Evolutionary conservation across 2,329 filamentous ascomycete species (phyloP), one percentile per base, ranked within the genome.

Genomic region (Nothopassalora personata): DNA sequence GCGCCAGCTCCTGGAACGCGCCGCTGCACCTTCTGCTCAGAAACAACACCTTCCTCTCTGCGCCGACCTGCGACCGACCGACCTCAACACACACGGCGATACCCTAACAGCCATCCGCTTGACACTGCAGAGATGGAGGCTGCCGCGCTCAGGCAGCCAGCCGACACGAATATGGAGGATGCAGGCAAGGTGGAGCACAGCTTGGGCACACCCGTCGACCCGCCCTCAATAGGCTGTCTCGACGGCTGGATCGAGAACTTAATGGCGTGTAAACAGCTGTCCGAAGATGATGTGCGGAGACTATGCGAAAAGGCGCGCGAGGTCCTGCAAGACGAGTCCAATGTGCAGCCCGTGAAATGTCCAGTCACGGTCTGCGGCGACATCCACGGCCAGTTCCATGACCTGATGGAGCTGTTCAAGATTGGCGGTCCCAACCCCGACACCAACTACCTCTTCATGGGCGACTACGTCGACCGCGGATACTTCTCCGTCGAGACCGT

Each of bases 401-500:
- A 99, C 74, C 79, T 99, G 76, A 97, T 99, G 91, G 94, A 99
- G 80, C 86, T 99, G 56, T 99, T 99, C 84, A 95, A 96, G 80
- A 97, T 99, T 76, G 94, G 94, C 68, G 94, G 94, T 56, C 91
- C 92, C 61, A 97, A 96, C 74, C 94, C 94, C 67, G 94, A 99
- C 77, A 97, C 94, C 73, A 97, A 97, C 81, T 97, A 97, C 78
- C 87, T 97, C 67, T 97, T 97, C 81, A 97, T 99, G 91, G 92
- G 94, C 74, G 94, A 99, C 77, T 99, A 97, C 73, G 94, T 99
- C 72, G 94, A 99, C 77, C 87, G 94, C 81, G 94, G 94, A 65
- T 99, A 97, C 81, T 99, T 97, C 81, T 97, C 92, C 30, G 91
- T 99, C 67, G 94, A 99, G 82, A 97, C 94, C 6, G 92, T 99